Base-by-base conservation (phyloP, 805 yeast species). In the Komagataella kurtzmanii region DNA sequence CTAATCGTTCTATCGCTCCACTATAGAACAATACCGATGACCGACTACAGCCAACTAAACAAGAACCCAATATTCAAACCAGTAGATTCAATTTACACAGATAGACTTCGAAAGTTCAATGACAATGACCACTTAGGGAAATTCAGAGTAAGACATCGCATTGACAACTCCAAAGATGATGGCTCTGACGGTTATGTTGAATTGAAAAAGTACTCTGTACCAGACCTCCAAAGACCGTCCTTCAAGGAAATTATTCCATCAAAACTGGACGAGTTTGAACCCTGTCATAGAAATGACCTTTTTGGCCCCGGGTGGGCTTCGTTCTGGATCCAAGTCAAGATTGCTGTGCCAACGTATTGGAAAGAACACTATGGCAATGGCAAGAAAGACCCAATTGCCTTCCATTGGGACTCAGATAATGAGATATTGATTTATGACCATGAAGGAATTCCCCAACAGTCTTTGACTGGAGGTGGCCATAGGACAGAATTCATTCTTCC, bases 241-340 rank as follows among this genome's bases (percentile, higher is more conserved):
- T 85, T 83, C 65, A 66, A 72, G 50, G 81, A 79, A 52, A 77
- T 87, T 55, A 67, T 82, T 54, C 77, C 78, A 7, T 49, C 56
- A 0, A 61, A 70, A 48, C 72, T 79, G 57, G 70, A 64, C 19
- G 70, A 74, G 19, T 80, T 80, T 73, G 68, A 73, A 57, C 68
- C 71, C 21, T 83, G 87, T n/a, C 64, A 66, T 12, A 81, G 80
- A 56, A 95, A 93, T 19, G 83, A 86, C 57, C 68, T 73, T 7
- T 88, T 86, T 64, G 97, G 98, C 0, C 99, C 99, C 3, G 85
- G 95, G 12, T 91, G 99, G 99, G 83, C 91, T 53, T 85, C 98
- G 1, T 95, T 88, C 56, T 91, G 99, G 99, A 88, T 93, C 67
- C 77, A 80, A 57, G 68, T 91, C 18, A 67, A 73, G 12, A 66